phyloP scores from a whole-genome alignment of 768 basidiomycete species.

The Tulasnella calospora region DNA sequence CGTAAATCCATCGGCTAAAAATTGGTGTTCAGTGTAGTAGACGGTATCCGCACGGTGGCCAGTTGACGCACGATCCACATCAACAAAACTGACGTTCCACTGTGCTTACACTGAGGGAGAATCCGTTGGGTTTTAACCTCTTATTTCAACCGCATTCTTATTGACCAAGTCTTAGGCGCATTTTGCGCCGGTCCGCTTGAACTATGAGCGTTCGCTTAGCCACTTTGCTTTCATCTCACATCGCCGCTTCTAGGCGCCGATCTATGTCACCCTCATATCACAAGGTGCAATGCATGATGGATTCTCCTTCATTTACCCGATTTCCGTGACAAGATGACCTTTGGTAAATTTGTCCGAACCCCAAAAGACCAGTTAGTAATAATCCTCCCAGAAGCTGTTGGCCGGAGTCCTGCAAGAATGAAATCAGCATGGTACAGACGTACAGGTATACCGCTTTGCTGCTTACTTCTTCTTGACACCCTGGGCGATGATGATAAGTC shows the following conservation, averaged over 20 bases:
- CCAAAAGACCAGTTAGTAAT: neutral
- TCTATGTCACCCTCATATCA: neutral
- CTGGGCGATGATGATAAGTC: neutral
- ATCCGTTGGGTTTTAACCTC: constrained; percentile 79
- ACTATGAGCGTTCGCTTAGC: neutral
- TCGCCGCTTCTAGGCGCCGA: neutral
- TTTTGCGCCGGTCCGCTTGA: neutral
- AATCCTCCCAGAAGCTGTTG: neutral
- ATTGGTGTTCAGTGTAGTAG: neutral
- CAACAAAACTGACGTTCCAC: neutral
- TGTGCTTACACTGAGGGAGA: constrained; percentile 66
- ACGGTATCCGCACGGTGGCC: neutral
- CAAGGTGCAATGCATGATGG: neutral
- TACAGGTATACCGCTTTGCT: neutral
- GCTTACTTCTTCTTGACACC: neutral
- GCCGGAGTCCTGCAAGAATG: neutral
- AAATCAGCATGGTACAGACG: neutral
- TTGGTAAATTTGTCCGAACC: neutral
- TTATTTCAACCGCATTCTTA: neutral
- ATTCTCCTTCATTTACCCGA: neutral
- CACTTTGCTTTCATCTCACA: neutral
- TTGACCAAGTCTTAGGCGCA: neutral
- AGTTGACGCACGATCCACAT: neutral
- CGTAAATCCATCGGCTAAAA: neutral
- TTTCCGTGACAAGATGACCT: neutral